A percentile compares a stretch with the other conserved stretches of the same genome.
Conservation (phyloP, 768 basidiomycete species). For the Sarcodon aspratus region DNA sequence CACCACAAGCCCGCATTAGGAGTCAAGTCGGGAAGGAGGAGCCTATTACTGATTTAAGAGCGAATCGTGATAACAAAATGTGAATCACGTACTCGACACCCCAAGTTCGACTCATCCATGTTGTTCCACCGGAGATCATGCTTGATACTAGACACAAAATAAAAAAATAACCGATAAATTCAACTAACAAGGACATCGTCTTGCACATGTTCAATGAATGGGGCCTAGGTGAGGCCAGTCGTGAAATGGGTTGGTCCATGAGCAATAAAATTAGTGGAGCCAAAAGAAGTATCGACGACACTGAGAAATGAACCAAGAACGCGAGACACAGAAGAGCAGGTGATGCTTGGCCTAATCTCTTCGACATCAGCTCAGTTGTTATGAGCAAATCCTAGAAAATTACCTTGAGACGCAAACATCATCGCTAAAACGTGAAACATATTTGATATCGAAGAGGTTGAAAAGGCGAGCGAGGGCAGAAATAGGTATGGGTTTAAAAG, state of each 20-base stretch:
- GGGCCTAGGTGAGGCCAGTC: constrained; percentile 47
- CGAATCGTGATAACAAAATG: background rate
- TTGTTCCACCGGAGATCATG: constrained; percentile 45
- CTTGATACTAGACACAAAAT: constrained; percentile 40
- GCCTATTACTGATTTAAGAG: constrained; percentile 27
- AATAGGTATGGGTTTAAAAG: constrained; percentile 86
- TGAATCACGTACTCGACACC: constrained; percentile 55
- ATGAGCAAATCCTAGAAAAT: constrained; percentile 3
- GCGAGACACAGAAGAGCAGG: constrained; percentile 57
- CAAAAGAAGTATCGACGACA: constrained; percentile 60
- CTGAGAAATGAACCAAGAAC: constrained; percentile 56
- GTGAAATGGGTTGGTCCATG: constrained; percentile 48
- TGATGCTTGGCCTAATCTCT: constrained; percentile 40
- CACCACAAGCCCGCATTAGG: constrained; percentile 95
- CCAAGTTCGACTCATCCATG: constrained; percentile 76
- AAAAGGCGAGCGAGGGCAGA: constrained; percentile 67
- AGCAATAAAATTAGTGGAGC: constrained; percentile 60
- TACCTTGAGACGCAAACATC: constrained; percentile 62
- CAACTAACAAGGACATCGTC: constrained; percentile 25
- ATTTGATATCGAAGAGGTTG: constrained; percentile 79
- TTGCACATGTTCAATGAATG: constrained; percentile 10
- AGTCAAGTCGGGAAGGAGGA: constrained; percentile 79
- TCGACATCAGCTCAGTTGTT: background rate
- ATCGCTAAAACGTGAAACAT: constrained; percentile 53
- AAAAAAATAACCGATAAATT: constrained; percentile 40